Evolutionary conservation across 306 rosid species (phyloP), one percentile per base, ranked within the genome.

Genomic region (Castanea crenata): DNA sequence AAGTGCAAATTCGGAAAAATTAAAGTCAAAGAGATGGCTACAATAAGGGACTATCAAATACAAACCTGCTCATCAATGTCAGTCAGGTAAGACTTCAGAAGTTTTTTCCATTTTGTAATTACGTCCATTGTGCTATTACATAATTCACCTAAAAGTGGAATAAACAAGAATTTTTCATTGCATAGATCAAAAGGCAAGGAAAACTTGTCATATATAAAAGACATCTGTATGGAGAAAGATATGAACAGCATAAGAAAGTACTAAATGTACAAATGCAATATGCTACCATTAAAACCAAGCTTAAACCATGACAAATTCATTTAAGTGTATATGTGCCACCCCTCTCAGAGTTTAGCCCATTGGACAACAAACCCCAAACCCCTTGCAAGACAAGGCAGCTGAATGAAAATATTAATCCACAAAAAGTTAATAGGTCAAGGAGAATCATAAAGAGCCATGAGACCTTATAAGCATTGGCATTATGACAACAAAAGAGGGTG

Each of bases 51-150:
- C 68, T 74, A 61, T 51, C 7, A 38, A 41, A 74, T 19, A 56
- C 88, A 76, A 73, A 93, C 99, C 99, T 96, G 97, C 78, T 96
- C 99, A 78, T 96, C 99, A 64, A 90, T 57, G 76, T 88, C 94
- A 69, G 86, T 32, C 67, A 96, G 91, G 85, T 93, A 96, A 81
- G 88, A 85, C 85, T 76, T 89, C 80, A 96, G 88, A 79, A 81
- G 83, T 72, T 85, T 88, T 81, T 89, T 85, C 99, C 98, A 96
- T 78, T 87, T 88, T 38, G 89, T 62, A 78, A 96, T 75, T 74
- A 89, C 69, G 20, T 7, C 83, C 34, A 83, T 76, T 55, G 88
- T 90, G 73, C 81, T 91, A 78, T 90, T 81, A 61, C 80, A 78
- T 87, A 96, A 86, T 74, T 85, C 85, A 74, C 85, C 99, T 96